Percentiles rank a stretch among this genome's conserved stretches.
These are phyloP conservation scores for Apiospora hydei DNA, from an alignment of 2,329 filamentous ascomycete genomes.

Conservation along the genomic window DNA sequence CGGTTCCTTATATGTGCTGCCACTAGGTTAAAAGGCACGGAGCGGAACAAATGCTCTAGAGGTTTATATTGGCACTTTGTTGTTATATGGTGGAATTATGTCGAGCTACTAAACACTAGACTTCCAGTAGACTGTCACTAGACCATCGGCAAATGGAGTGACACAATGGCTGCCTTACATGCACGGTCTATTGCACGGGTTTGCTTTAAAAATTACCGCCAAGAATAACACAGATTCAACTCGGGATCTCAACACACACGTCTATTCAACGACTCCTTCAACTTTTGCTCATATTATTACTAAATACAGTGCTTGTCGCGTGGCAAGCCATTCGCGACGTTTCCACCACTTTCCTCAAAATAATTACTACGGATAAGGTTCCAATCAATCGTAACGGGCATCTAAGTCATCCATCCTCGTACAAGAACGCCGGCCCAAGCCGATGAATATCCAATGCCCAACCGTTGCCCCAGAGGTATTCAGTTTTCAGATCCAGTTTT, in stretches of 20 bases:
- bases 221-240: too few species aligned
- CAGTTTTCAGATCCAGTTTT: background rate
- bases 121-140: background rate
- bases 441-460: background rate
- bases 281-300: background rate
- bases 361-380: slow-evolving; percentile 12
- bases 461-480: background rate
- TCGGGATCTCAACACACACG: too few species aligned
- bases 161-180: background rate
- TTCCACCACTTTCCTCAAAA: background rate
- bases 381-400: slow-evolving; percentile 12
- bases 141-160: background rate
- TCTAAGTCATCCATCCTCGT: background rate
- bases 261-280: background rate
- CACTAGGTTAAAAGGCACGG: too few species aligned
- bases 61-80: background rate
- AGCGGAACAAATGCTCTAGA: background rate
- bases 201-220: too few species aligned
- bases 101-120: background rate
- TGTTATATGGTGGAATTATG: background rate
- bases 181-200: too few species aligned
- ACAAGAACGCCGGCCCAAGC: slow-evolving; percentile 1
- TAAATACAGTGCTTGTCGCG: background rate
- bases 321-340: background rate
- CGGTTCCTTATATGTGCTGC: background rate